Base-by-base conservation (phyloP, 2,329 filamentous ascomycete species). In the Xylaria digitata region DNA sequence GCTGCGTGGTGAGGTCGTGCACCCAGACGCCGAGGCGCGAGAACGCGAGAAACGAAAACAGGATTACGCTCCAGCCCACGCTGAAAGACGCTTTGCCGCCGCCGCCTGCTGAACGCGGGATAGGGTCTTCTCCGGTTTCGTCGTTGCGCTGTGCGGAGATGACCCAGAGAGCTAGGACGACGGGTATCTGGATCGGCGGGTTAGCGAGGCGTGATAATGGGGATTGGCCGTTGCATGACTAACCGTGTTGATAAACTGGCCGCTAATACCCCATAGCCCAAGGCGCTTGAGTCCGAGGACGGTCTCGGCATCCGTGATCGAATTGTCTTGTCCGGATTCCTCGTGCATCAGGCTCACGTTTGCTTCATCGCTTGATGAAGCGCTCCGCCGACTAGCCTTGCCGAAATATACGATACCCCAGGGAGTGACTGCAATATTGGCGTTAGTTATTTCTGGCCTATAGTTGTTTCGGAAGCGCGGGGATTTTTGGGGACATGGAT, bases 11-110 rank as follows among this genome's bases (percentile, higher is more conserved):
- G 8, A 83, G 77, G 69, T 83, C 81, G 71, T 77, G 82, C 48
- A 81, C 76, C 81, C 81, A 82, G 32, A 81, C 79, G 13, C 81
- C 81, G 45, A 82, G 78, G 19, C 81, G 79, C 19, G 81, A 82
- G 50, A 80, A 70, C 0, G 81, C 79, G 37, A 82, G 76, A 66
- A 80, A 80, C 6, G 77, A 70, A 69, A 82, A 81, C 42, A 82
- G 70, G 0, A 78, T 66, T 9, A 81, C 57, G 50, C 77, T 78
- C 68, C 72, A 76, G 57, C 64, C 72, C 4, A 72, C 65, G 61
- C 45, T 69, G 49, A 67, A 76, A 48, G 63, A 13, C 13, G n/a
- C 23, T 9, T 13, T 40, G 13, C 49, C 30, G 5, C 49, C 30
- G 5, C 26, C 5, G 34, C 34, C 64, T 40, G 17, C 56, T 52